Conservation (phyloP, 306 rosid species). For the Phaseolus lunatus region DNA sequence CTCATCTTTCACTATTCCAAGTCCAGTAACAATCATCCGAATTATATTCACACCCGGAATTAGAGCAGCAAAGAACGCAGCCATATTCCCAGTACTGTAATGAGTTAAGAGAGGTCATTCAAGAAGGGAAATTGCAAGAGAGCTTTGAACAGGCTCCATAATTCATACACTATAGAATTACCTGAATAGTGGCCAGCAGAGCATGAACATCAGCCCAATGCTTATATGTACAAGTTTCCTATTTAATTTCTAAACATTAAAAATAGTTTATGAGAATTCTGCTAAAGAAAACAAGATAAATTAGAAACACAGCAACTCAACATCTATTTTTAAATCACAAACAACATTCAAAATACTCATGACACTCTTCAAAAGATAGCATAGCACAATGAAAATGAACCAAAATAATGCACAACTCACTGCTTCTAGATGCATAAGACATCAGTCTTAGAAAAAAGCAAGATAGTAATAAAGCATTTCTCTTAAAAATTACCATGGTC, state of each 20-base stretch:
- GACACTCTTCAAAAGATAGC: conserved; percentile 10
- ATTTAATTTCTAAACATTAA: conserved; percentile 72
- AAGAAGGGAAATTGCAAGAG: conserved; percentile 29
- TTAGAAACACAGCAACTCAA: conserved; percentile 17
- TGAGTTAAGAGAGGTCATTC: conserved; percentile 33
- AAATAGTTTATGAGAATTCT: conserved; percentile 42
- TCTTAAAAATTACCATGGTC: background rate
- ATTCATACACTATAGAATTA: conserved; percentile 46
- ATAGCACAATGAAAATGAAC: conserved; percentile 19
- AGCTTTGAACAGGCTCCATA: conserved; percentile 25
- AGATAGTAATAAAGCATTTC: background rate
- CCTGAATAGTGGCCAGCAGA: conserved; percentile 98
- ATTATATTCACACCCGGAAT: conserved; percentile 79
- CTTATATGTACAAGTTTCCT: conserved; percentile 93
- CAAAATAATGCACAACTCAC: background rate
- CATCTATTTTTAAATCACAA: background rate
- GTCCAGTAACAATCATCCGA: conserved; percentile 80
- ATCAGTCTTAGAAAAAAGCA: background rate
- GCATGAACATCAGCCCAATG: conserved; percentile 86
- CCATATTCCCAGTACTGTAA: conserved; percentile 62
- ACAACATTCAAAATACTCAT: background rate
- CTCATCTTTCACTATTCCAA: conserved; percentile 83
- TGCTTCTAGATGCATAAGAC: background rate
- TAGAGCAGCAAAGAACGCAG: conserved; percentile 63
- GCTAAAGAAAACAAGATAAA: background rate